Base-by-base conservation (phyloP, 371 early-diverging fungal genomes). In the Mortierella sp. region DNA sequence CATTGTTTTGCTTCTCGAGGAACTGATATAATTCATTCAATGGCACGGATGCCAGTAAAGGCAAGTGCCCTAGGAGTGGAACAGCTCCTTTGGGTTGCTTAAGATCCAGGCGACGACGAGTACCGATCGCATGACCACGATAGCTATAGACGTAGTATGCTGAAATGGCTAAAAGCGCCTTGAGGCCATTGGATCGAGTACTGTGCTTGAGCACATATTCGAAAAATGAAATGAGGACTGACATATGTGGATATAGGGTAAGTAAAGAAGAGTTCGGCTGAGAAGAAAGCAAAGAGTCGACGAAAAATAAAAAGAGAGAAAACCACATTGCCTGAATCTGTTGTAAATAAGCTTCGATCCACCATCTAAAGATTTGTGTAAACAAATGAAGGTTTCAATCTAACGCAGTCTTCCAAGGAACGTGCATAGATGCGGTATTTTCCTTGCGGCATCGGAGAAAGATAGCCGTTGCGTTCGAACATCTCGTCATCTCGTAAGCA, bases 21-120 rank as follows among this genome's bases (percentile, higher is more conserved):
- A 72, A 73, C 10, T 77, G 57, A 30, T 72, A 69, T n/a, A 77
- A 28, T 40, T 69, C 24, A 3, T 68, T 54, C 57, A 60, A 57
- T 0, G 72, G 78, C 26, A 68, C 58, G 14, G 65, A 51, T 5
- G 70, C 62, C 12, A 70, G 12, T 10, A 63, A 14, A 14, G 51
- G 28, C 55, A 70, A 10, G 32, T 63, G 63, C 14, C 70, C 70
- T 5, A 70, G 39, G n/a, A 70, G 18, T 37, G 70, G 70, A 20
- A 68, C 39, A 1, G 63, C 70, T 12, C 68, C 68, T 40, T 30
- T 49, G 0, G 70, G 70, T 28, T 68, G 60, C 57, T 70, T 70
- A 45, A 70, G 70, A 3, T 70, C 70, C 0, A 20, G 20, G 11
- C 70, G 70, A 28, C 43, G 70, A 28, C 70, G 70, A 51, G 63